Base-by-base conservation (phyloP, 1,284 basidiomycete species). In the Peniophora sp. region DNA sequence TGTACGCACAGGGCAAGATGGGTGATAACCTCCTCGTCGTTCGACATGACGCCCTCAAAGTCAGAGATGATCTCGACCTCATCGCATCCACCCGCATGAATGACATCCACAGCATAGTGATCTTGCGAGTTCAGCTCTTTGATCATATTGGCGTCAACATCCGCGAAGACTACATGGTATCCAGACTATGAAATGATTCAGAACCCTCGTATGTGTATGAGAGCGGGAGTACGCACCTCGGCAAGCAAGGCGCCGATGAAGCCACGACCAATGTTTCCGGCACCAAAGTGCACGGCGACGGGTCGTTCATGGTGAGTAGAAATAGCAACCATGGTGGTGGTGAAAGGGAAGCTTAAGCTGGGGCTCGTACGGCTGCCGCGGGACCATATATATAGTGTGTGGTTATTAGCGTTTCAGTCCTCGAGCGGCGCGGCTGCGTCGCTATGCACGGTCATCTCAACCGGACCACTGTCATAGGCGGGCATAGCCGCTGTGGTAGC, bases 241-340 rank as follows among this genome's bases (percentile, higher is more conserved):
- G 60, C 58, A 32, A 72, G 67, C 3, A 71, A 61, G 14, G 70
- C 68, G 1, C 66, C 70, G 45, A 72, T 71, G 58, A 72, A 71
- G 8, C 70, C 70, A 12, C 70, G 64, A 3, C 70, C 70, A 37
- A 72, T 71, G 59, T 71, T 72, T 2, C 70, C 70, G 32, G 69
- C 66, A 15, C 64, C 65, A 48, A 68, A 67, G 53, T 69, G 66
- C 49, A 68, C 57, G 3, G 64, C 64, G 42, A 58, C 62, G 17
- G 51, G 54, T 24, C 55, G 10, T 15, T 15, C 39, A 6, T 22
- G 8, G 15, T 41, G 39, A n/a, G 5, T 5, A 41, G 39, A 8
- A 22, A 8, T 8, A 15, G 20, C 15, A 41, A 15, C 20, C 6
- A 17, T 15, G 8, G 15, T 17, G n/a, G 20, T 41, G 39, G 39